Evolutionary conservation across 2,329 filamentous ascomycete genomes (phyloP).

Genomic region (Colletotrichum tofieldiae): DNA sequence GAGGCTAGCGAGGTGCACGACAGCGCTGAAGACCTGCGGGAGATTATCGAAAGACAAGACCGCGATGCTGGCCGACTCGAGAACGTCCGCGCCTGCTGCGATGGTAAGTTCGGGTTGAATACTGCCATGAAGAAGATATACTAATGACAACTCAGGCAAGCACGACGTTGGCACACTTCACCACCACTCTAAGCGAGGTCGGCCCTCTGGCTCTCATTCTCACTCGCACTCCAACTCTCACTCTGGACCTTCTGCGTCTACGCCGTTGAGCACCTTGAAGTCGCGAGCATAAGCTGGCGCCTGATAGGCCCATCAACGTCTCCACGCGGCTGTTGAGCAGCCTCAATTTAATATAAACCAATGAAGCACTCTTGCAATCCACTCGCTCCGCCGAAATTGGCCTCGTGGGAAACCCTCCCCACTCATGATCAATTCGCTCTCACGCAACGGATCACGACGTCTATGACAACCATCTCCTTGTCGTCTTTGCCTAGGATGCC

Average conservation of each 20-base stretch:
- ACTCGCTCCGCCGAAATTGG: conserved; percentile 34
- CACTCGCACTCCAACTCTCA: conserved; percentile 57
- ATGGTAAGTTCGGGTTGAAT: conserved; percentile 77
- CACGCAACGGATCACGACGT: conserved; percentile 45
- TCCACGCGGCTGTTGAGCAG: conserved; percentile 34
- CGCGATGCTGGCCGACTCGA: conserved; percentile 85
- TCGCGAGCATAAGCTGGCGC: conserved; percentile 52
- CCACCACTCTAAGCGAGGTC: conserved; percentile 62
- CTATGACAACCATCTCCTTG: conserved; percentile 43
- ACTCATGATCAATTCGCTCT: conserved; percentile 43
- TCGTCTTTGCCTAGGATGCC: conserved; percentile 35
- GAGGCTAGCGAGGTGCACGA: conserved; percentile 78
- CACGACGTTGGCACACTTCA: conserved; percentile 79
- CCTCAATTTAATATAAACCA: conserved; percentile 33
- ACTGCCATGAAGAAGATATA: conserved; percentile 28
- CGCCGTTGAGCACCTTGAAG: conserved; percentile 55
- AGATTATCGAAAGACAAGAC: conserved; percentile 85
- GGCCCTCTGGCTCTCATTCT: conserved; percentile 52
- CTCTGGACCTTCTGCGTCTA: conserved; percentile 54
- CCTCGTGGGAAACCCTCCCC: conserved; percentile 23
- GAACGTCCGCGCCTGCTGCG: conserved; percentile 97
- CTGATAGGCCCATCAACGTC: conserved; percentile 17
- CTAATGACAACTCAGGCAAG: conserved; percentile 68
- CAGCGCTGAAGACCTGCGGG: conserved; percentile 86
- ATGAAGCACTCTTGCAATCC: conserved; percentile 38